A percentile compares a stretch with the other conserved stretches of the same genome.
phyloP scores from a whole-genome alignment of 1,284 basidiomycete species.

The Trichosporon ovoides region DNA sequence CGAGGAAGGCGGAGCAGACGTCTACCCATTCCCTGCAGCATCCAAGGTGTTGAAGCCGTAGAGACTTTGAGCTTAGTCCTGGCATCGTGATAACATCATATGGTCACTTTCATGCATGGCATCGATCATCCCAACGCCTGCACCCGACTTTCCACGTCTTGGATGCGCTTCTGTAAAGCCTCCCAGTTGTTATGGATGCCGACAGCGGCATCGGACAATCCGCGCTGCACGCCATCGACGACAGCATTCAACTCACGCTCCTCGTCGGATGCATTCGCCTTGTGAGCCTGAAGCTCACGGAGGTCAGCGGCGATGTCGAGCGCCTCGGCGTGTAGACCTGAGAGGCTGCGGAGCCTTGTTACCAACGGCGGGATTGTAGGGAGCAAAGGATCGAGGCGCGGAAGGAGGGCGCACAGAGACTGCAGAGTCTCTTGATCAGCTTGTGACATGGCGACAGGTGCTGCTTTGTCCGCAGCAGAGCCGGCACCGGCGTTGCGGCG shows the following conservation, averaged over 20 bases:
- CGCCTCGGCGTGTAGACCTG: constrained; percentile 74
- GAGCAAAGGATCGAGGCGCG: constrained; percentile 75
- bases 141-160: constrained; percentile 51
- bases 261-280: constrained; percentile 59
- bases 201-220: constrained; percentile 62
- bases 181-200: constrained; percentile 68
- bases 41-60: neutral
- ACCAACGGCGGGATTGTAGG: constrained; percentile 91
- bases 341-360: constrained; percentile 74
- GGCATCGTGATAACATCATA: neutral
- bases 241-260: constrained; percentile 65
- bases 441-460: constrained; percentile 50
- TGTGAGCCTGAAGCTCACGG: constrained; percentile 65
- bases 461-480: constrained; percentile 16
- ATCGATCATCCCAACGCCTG: constrained; percentile 6
- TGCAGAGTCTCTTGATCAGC: constrained; percentile 56
- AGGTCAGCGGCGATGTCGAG: constrained; percentile 60
- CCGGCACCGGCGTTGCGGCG: constrained; percentile 25
- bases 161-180: constrained; percentile 57
- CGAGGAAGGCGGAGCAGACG: constrained; percentile 24
- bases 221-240: constrained; percentile 64
- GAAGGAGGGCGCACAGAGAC: constrained; percentile 63
- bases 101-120: neutral
- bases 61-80: neutral
- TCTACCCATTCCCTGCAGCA: constrained; percentile 45